Evolutionary conservation across 441 rosid species (phyloP).

Genomic region (Adansonia madagascariensis): DNA sequence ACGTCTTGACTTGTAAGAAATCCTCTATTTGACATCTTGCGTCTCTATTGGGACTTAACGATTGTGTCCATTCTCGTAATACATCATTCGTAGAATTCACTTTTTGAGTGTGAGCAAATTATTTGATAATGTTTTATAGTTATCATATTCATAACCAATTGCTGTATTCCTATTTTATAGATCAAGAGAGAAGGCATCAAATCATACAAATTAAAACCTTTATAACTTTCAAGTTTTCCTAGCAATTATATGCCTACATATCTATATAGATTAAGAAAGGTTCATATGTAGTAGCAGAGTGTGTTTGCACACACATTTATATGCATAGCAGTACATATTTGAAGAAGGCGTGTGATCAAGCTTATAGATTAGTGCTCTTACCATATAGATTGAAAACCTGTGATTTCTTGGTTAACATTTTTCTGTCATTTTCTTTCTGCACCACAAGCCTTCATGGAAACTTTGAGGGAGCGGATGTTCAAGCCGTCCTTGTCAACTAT

Average conservation of each 20-base stretch:
- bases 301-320: background rate
- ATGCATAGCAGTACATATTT: background rate
- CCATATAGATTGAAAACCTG: slow-evolving; percentile 6
- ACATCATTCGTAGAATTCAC: background rate
- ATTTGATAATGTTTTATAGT: background rate
- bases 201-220: background rate
- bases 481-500: slow-evolving; percentile 90
- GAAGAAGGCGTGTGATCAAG: slow-evolving; percentile 3
- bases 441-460: slow-evolving; percentile 77
- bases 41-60: background rate
- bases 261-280: background rate
- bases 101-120: background rate
- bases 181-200: slow-evolving; percentile 1
- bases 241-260: background rate
- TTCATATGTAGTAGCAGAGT: background rate
- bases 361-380: background rate
- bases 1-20: background rate
- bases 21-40: background rate
- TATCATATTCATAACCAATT: background rate
- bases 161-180: background rate
- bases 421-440: slow-evolving; percentile 46
- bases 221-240: slow-evolving; percentile 8
- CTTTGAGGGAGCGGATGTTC: slow-evolving; percentile 89
- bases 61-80: background rate
- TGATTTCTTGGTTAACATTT: slow-evolving; percentile 2